These are phyloP conservation scores for Lumnitzera racemosa DNA, from an alignment of 345 rosid species.

Conservation along the genomic window DNA sequence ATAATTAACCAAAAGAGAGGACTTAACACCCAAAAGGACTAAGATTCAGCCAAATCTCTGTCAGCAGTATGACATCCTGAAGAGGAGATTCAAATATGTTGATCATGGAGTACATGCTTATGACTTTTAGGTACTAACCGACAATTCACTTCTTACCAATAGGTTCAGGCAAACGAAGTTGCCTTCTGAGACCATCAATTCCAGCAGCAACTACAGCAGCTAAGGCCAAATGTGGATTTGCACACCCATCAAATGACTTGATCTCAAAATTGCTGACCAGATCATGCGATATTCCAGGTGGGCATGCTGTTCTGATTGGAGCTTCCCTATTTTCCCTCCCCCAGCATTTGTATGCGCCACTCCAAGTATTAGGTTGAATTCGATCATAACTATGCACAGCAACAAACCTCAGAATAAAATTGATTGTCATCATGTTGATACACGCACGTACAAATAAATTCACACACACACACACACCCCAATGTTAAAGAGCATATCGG, in stretches of 20 bases:
- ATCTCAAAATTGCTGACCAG: constrained; percentile 91
- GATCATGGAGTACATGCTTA: too few species aligned
- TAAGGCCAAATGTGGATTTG: constrained; percentile 81
- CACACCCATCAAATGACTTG: constrained; percentile 81
- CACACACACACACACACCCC: too few species aligned
- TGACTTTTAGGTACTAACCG: too few species aligned
- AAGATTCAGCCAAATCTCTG: background rate
- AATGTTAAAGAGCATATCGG: too few species aligned
- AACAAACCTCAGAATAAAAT: background rate
- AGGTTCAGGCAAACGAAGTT: constrained; percentile 66
- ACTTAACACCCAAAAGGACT: background rate
- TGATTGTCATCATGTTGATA: background rate
- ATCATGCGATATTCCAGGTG: constrained; percentile 73
- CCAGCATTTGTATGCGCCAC: constrained; percentile 98
- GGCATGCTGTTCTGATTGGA: constrained; percentile 78
- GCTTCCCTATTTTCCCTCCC: constrained; percentile 96
- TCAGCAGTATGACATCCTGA: too few species aligned
- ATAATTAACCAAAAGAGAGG: background rate
- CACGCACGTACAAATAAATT: background rate
- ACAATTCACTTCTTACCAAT: constrained; percentile 34
- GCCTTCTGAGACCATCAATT: constrained; percentile 75
- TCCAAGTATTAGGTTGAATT: constrained; percentile 88
- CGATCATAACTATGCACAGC: constrained; percentile 68
- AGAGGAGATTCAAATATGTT: background rate
- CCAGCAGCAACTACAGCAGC: constrained; percentile 79